Evolutionary conservation across 371 early-diverging fungal genomes (phyloP).

Genomic region (Mucor irregularis): DNA sequence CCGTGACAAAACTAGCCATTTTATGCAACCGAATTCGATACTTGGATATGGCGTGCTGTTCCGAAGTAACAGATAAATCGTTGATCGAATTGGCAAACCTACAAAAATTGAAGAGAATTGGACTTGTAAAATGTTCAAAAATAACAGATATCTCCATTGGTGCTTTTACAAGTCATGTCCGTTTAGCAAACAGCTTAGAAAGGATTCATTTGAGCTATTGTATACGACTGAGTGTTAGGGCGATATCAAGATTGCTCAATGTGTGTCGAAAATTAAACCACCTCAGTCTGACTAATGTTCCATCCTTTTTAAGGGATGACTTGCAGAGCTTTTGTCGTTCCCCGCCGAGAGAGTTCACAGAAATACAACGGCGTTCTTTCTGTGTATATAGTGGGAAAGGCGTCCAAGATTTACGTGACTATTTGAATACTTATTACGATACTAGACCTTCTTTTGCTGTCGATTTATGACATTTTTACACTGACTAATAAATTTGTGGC

Average conservation of each 20-base stretch:
- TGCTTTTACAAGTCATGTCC: constrained; percentile 48
- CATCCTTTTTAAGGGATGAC: constrained; percentile 53
- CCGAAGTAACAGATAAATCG: constrained; percentile 55
- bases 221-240: constrained; percentile 43
- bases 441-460: not conserved
- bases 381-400: constrained; percentile 66
- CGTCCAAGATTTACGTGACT: constrained; percentile 46
- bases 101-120: constrained; percentile 59
- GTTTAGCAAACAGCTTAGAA: constrained; percentile 52
- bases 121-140: constrained; percentile 62
- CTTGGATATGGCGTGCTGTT: constrained; percentile 64
- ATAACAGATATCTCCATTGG: constrained; percentile 59
- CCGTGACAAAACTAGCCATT: constrained; percentile 49
- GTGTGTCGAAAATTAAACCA: constrained; percentile 57
- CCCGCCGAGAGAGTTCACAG: constrained; percentile 58
- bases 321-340: constrained; percentile 56
- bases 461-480: no score
- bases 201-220: constrained; percentile 67
- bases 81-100: constrained; percentile 55
- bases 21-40: constrained; percentile 64
- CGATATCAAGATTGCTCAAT: constrained; percentile 52
- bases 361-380: constrained; percentile 58
- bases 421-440: constrained; percentile 18
- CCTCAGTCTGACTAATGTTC: constrained; percentile 62
- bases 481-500: no score